phyloP scores from a whole-genome alignment of 768 basidiomycete genomes.

The Dioszegia aurantiaca region DNA sequence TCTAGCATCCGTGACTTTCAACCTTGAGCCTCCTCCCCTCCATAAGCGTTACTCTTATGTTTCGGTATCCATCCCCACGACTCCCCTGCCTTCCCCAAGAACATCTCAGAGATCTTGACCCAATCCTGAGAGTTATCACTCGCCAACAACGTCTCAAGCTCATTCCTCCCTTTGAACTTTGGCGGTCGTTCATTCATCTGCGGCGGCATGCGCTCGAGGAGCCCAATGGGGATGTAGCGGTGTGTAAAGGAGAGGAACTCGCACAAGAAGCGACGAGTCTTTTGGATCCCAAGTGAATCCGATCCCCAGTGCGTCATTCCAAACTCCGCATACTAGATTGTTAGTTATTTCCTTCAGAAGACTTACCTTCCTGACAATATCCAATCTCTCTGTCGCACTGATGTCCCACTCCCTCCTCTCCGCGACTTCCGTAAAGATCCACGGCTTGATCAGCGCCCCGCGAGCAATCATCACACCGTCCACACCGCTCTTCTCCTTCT shows the following conservation, averaged over 20 bases:
- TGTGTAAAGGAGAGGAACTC: conserved; percentile 95
- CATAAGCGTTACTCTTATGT: conserved; percentile 77
- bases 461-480: conserved; percentile 95
- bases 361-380: conserved; percentile 69
- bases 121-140: conserved; percentile 43
- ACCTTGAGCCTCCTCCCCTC: conserved; percentile 51
- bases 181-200: conserved; percentile 88
- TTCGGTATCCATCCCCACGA: conserved; percentile 84
- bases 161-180: conserved; percentile 78
- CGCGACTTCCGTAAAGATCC: conserved; percentile 89
- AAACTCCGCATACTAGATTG: conserved; percentile 75
- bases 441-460: conserved; percentile 84
- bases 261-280: conserved; percentile 86
- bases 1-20: too few species aligned
- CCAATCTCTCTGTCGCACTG: conserved; percentile 75
- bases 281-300: conserved; percentile 69
- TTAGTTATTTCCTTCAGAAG: background rate
- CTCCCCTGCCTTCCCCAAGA: conserved; percentile 80
- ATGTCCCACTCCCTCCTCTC: conserved; percentile 93
- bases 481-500: conserved; percentile 67
- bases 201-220: conserved; percentile 76
- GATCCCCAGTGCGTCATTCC: conserved; percentile 67
- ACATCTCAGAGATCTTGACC: conserved; percentile 84
- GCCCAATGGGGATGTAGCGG: conserved; percentile 89
- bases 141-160: conserved; percentile 56